Evolutionary conservation across 306 rosid genomes (phyloP).

Genomic region (Clitoria ternatea): DNA sequence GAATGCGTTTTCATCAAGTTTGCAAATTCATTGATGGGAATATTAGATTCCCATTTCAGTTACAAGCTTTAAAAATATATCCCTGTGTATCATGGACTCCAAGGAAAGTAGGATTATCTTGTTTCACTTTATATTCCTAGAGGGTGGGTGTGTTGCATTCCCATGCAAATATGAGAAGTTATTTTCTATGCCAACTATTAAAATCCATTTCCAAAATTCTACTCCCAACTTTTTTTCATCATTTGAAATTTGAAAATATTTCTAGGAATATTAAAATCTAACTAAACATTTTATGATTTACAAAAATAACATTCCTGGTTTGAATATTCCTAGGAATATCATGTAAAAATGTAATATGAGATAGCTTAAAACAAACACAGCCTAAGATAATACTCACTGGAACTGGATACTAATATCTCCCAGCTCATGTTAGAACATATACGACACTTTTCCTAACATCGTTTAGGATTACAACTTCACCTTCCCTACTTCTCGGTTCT

Average conservation of each 20-base stretch:
- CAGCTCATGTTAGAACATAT: constrained; percentile 5
- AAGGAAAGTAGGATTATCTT: background rate
- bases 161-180: background rate
- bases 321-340: background rate
- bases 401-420: constrained; percentile 1
- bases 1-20: background rate
- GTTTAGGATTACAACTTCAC: background rate
- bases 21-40: background rate
- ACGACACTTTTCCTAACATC: background rate
- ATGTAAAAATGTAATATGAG: background rate
- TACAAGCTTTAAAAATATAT: background rate
- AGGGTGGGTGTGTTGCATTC: background rate
- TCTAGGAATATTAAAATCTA: background rate
- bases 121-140: background rate
- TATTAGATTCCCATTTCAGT: background rate
- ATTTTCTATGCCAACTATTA: background rate
- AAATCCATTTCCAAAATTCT: background rate
- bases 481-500: background rate
- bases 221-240: background rate
- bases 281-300: background rate
- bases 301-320: background rate
- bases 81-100: background rate
- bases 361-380: background rate
- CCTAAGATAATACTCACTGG: background rate
- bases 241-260: background rate